These are phyloP conservation scores for Primulina eburnea DNA, from an alignment of 257 asterid genomes.

Conservation along the genomic window DNA sequence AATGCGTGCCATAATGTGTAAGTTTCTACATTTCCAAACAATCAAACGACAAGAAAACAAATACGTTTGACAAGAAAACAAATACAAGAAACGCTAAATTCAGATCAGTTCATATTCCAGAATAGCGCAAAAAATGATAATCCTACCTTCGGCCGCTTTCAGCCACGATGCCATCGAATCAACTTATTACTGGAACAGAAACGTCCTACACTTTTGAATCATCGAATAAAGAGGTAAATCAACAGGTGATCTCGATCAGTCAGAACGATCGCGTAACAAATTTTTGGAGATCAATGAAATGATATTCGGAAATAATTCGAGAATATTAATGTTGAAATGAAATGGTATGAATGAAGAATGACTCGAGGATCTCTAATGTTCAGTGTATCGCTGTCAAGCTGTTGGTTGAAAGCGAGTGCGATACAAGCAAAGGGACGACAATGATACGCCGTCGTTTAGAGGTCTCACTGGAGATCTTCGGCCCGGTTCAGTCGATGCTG, in stretches of 20 bases:
- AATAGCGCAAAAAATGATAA: slow-evolving; percentile 17
- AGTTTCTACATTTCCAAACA: slow-evolving; percentile 12
- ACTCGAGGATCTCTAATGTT: background rate
- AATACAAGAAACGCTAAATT: slow-evolving; percentile 20
- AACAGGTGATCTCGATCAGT: background rate
- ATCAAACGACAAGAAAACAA: slow-evolving; percentile 2
- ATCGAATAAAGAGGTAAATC: slow-evolving; percentile 23
- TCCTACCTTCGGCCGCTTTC: slow-evolving; percentile 95
- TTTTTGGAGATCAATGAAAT: slow-evolving; percentile 17
- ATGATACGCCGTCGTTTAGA: slow-evolving; percentile 22
- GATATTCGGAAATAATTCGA: slow-evolving; percentile 2
- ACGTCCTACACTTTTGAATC: slow-evolving; percentile 30
- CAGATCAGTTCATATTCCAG: slow-evolving; percentile 28
- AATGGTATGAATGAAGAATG: slow-evolving; percentile 1
- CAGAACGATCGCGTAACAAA: slow-evolving; percentile 3
- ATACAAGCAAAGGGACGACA: slow-evolving; percentile 25
- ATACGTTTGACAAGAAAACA: background rate
- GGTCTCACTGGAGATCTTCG: background rate
- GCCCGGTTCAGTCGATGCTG: background rate
- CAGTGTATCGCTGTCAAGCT: slow-evolving; percentile 28
- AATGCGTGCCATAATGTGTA: background rate
- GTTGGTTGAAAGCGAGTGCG: slow-evolving; percentile 24
- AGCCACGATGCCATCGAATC: slow-evolving; percentile 74
- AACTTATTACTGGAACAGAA: slow-evolving; percentile 23
- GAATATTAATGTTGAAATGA: background rate